Evolutionary conservation across 169 alveolate species (phyloP).

Genomic region (Plasmodium knowlesi): DNA sequence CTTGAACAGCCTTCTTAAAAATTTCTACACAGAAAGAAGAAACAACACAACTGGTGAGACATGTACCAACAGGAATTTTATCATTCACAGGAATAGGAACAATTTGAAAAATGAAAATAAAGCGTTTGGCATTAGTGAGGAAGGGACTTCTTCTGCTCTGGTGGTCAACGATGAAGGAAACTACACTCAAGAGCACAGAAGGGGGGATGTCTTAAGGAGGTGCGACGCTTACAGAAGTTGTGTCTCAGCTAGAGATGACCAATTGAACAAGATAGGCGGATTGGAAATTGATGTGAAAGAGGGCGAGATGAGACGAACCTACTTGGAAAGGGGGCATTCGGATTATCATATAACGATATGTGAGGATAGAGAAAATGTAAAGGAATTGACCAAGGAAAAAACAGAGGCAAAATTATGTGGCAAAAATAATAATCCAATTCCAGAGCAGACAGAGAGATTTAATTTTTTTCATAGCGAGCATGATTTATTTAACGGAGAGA

Average conservation of each 20-base stretch:
- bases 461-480: constrained; percentile 31
- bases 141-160: neutral
- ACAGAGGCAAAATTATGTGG: neutral
- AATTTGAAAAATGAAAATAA: neutral
- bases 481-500: constrained; percentile 40
- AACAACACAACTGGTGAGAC: neutral
- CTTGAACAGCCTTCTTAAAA: neutral
- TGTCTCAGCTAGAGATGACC: neutral
- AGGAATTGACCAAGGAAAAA: neutral
- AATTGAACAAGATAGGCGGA: neutral
- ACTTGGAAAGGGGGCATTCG: neutral
- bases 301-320: neutral
- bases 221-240: neutral
- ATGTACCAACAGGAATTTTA: neutral
- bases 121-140: neutral
- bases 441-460: neutral
- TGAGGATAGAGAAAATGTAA: constrained; percentile 10
- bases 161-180: neutral
- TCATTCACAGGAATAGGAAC: neutral
- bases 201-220: neutral
- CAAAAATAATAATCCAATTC: neutral
- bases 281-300: neutral
- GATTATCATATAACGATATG: neutral
- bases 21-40: neutral
- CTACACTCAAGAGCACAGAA: neutral